These are phyloP conservation scores for Phytopythium delawarense DNA, from an alignment of 352 stramenopile species.

Conservation along the genomic window DNA sequence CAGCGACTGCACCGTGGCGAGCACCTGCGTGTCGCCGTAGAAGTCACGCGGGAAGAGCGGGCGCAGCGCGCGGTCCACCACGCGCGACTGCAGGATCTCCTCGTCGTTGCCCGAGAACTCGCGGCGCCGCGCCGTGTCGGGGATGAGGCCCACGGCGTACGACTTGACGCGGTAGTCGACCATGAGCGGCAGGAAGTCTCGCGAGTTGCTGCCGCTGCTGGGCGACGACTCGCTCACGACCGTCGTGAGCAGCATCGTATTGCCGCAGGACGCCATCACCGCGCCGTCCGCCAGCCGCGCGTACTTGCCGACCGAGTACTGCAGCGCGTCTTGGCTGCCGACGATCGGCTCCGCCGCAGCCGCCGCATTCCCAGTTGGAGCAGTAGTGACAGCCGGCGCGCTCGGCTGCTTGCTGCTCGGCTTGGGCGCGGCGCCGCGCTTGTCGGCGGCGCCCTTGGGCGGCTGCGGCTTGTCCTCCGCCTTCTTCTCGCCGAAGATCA, in stretches of 20 bases:
- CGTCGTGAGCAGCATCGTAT: slow-evolving; percentile 86
- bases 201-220: slow-evolving; percentile 4
- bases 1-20: slow-evolving; percentile 86
- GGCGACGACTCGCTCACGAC: slow-evolving; percentile 51
- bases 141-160: slow-evolving; percentile 84
- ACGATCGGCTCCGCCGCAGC: slow-evolving; percentile 18
- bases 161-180: slow-evolving; percentile 94
- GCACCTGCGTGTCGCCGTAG: slow-evolving; percentile 94
- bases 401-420: slow-evolving; percentile 6
- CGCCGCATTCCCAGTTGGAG: background rate
- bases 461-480: slow-evolving; percentile 8
- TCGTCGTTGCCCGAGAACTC: slow-evolving; percentile 92
- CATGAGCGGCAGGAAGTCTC: slow-evolving; percentile 89
- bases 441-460: background rate
- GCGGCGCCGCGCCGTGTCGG: slow-evolving; percentile 76
- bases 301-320: slow-evolving; percentile 72
- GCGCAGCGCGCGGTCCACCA: slow-evolving; percentile 95
- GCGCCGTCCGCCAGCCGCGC: slow-evolving; percentile 82
- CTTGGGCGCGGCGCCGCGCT: slow-evolving; percentile 3
- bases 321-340: slow-evolving; percentile 46
- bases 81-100: slow-evolving; percentile 94
- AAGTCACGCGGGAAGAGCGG: slow-evolving; percentile 94
- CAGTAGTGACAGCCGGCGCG: background rate
- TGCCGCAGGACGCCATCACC: slow-evolving; percentile 78
- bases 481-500: slow-evolving; percentile 61